Conservation (phyloP, 306 rosid species). For the Sechiopsis laciniata region DNA sequence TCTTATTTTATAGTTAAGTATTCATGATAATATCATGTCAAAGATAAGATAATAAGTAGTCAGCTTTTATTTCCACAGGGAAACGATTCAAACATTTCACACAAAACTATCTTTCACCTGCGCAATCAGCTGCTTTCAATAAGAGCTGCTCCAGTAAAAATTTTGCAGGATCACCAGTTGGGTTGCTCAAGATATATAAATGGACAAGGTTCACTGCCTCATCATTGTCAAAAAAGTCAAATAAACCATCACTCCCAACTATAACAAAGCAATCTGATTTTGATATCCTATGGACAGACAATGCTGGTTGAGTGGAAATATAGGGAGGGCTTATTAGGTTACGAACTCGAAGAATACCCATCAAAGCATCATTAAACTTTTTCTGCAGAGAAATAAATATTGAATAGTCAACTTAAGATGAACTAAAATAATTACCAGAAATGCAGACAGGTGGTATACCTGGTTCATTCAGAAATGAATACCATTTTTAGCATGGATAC, state of each 20-base stretch:
- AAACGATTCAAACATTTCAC: conserved; percentile 5
- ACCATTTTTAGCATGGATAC: conserved; percentile 15
- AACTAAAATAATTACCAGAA: conserved; percentile 11
- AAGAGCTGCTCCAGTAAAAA: conserved; percentile 80
- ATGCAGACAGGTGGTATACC: conserved; percentile 15
- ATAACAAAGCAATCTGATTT: conserved; percentile 62
- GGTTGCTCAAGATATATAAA: conserved; percentile 62
- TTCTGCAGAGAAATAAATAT: conserved; percentile 40
- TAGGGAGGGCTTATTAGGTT: conserved; percentile 91
- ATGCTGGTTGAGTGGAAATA: conserved; percentile 68
- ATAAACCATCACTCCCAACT: conserved; percentile 89
- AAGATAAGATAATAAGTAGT: neutral
- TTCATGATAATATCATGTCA: neutral
- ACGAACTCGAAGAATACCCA: conserved; percentile 92
- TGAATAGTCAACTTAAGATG: conserved; percentile 20
- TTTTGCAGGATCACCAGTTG: conserved; percentile 87
- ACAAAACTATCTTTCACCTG: conserved; percentile 41
- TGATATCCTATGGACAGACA: conserved; percentile 70
- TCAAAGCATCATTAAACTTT: conserved; percentile 84
- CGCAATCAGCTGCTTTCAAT: conserved; percentile 65
- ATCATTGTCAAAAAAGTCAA: conserved; percentile 85
- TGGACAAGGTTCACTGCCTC: conserved; percentile 74
- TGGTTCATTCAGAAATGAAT: conserved; percentile 9
- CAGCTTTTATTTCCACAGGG: conserved; percentile 5
- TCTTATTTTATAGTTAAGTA: neutral